Percentiles rank a stretch among this genome's conserved stretches.
These are phyloP conservation scores for Deakozyma indianensis DNA, from an alignment of 805 yeast species.

Conservation along the genomic window DNA sequence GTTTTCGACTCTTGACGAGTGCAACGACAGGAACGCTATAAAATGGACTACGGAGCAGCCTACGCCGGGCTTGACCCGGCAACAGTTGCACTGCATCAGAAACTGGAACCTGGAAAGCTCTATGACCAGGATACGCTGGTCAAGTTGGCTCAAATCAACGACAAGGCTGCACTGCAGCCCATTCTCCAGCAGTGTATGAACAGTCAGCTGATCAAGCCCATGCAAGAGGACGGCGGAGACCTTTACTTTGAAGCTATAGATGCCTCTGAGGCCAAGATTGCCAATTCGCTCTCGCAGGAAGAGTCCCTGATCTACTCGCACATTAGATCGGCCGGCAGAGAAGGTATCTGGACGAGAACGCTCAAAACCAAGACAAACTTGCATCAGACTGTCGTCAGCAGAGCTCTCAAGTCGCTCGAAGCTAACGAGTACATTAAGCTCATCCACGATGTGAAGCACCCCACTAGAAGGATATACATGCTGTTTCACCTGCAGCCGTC, in stretches of 20 bases:
- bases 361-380: constrained; percentile 76
- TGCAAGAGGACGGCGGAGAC: constrained; percentile 46
- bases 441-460: constrained; percentile 78
- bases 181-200: constrained; percentile 32
- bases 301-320: constrained; percentile 85
- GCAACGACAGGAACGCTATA: no score
- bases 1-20: no score
- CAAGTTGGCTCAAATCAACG: neutral
- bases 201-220: constrained; percentile 50
- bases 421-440: constrained; percentile 71
- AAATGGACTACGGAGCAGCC: no score
- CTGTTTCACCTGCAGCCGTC: constrained; percentile 85
- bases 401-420: constrained; percentile 72
- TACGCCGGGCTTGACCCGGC: neutral
- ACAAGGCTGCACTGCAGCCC: neutral
- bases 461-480: constrained; percentile 94
- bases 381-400: constrained; percentile 79
- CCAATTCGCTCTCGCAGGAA: constrained; percentile 66
- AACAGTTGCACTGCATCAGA: constrained; percentile 1
- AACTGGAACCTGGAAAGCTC: constrained; percentile 1
- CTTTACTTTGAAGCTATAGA: constrained; percentile 65
- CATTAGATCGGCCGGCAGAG: constrained; percentile 85
- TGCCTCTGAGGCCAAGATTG: constrained; percentile 57
- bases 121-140: neutral
- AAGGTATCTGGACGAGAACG: constrained; percentile 93